Evolutionary conservation across 2,329 filamentous ascomycete species (phyloP).

Genomic region (Metarhizium anisopliae): DNA sequence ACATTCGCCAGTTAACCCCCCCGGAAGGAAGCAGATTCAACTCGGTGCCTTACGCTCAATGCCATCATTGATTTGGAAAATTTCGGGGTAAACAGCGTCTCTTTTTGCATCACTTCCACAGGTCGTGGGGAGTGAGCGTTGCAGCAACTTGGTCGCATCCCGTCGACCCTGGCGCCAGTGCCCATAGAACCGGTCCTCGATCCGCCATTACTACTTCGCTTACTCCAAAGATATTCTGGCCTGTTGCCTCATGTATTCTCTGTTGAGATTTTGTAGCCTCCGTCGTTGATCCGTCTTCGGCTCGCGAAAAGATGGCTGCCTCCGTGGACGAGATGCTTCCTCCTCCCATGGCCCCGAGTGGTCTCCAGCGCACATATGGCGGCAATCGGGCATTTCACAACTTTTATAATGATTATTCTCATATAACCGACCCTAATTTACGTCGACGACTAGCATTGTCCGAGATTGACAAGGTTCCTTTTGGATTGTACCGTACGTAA

Average conservation of each 20-base stretch:
- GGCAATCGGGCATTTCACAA: constrained; percentile 66
- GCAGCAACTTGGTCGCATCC: neutral
- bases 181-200: neutral
- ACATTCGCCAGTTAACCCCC: neutral
- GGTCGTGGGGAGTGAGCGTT: neutral
- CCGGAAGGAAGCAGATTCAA: neutral
- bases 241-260: constrained; percentile 17
- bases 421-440: constrained; percentile 65
- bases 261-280: constrained; percentile 6
- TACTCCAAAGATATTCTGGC: neutral
- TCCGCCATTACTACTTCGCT: neutral
- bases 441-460: constrained; percentile 66
- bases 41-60: neutral
- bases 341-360: constrained; percentile 27
- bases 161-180: neutral
- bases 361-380: constrained; percentile 39
- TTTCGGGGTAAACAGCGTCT: neutral
- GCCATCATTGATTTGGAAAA: too few species aligned
- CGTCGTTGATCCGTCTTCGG: constrained; percentile 7
- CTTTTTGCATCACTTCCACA: neutral
- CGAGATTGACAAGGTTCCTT: constrained; percentile 71
- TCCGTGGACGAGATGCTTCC: constrained; percentile 30
- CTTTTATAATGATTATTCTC: constrained; percentile 60
- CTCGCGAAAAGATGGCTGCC: constrained; percentile 17
- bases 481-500: constrained; percentile 57